Conservation (phyloP, 148 eudicot species). For the Chenopodium berlandieri region DNA sequence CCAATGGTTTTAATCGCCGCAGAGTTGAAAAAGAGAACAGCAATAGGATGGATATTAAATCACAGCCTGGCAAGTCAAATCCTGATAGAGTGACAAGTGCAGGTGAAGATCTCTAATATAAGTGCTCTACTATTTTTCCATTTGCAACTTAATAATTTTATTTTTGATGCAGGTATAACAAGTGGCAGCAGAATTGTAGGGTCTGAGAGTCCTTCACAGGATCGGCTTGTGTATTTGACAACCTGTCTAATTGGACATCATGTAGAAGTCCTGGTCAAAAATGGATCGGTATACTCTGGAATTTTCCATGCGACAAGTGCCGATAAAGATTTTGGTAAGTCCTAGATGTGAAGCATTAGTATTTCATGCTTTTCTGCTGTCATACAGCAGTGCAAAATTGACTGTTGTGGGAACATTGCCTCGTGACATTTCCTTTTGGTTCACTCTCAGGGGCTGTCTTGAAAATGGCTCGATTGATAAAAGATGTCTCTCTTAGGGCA, state of each 20-base stretch:
- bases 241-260: slow-evolving; percentile 84
- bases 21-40: slow-evolving; percentile 57
- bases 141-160: slow-evolving; percentile 20
- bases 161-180: slow-evolving; percentile 34
- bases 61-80: slow-evolving; percentile 59
- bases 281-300: slow-evolving; percentile 79
- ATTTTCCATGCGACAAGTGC: slow-evolving; percentile 76
- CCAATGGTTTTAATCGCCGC: slow-evolving; percentile 70
- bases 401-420: not conserved
- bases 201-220: slow-evolving; percentile 49
- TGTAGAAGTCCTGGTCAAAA: slow-evolving; percentile 89
- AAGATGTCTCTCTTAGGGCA: slow-evolving; percentile 52
- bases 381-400: not conserved
- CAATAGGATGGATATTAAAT: slow-evolving; percentile 51
- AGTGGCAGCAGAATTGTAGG: slow-evolving; percentile 41
- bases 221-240: slow-evolving; percentile 67
- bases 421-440: slow-evolving; percentile 15
- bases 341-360: slow-evolving; percentile 1
- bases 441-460: slow-evolving; percentile 60
- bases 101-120: slow-evolving; percentile 37
- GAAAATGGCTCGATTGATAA: slow-evolving; percentile 79
- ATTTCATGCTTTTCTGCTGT: not conserved
- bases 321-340: slow-evolving; percentile 81
- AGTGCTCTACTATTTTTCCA: slow-evolving; percentile 9
- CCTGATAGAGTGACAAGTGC: slow-evolving; percentile 38